Base-by-base conservation (phyloP, 2,329 filamentous ascomycete genomes). In the Ceratocystis alfenasii region DNA sequence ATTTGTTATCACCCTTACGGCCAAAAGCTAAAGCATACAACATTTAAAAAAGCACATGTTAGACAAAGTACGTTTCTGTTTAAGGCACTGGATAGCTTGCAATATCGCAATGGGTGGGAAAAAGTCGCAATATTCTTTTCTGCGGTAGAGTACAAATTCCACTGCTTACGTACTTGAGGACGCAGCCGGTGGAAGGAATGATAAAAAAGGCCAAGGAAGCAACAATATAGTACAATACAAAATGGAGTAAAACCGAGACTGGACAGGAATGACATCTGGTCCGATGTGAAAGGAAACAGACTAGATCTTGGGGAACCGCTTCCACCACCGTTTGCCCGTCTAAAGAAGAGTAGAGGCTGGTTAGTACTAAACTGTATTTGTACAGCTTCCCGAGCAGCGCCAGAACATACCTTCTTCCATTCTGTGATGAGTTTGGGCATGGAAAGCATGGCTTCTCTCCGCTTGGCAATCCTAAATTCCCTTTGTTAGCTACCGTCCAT, bases 361-460 rank as follows among this genome's bases (percentile, higher is more conserved):
- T 64, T 66, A 68, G 64, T 59, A 30, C 5, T 25, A 59, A n/a
- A 22, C 2, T 50, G 46, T 44, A 55, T 33, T n/a, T 6, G 10
- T n/a, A 62, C 28, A 12, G 4, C 15, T 30, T n/a, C 30, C 3
- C 25, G 60, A 17, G 17, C 17, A 55, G 46, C 60, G 66, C n/a
- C 36, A 55, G 12, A 33, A 53, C 85, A 74, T 79, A 94, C 89
- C 84, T 88, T 86, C 78, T 96, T 96, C 94, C 93, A 99, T 75
- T 88, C 81, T 76, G 88, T 84, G 75, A 99, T 89, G 79, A 97
- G 83, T 73, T 87, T 85, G 69, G 93, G 91, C 94, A 99, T 99
- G 68, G 87, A 86, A 79, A 95, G 76, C 90, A 97, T 96, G 68
- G 94, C 94, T 76, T 89, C 83, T 81, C 88, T 88, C 78, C 91